Conservation (phyloP, 169 alveolate genomes). For the Plasmodium cynomolgi region DNA sequence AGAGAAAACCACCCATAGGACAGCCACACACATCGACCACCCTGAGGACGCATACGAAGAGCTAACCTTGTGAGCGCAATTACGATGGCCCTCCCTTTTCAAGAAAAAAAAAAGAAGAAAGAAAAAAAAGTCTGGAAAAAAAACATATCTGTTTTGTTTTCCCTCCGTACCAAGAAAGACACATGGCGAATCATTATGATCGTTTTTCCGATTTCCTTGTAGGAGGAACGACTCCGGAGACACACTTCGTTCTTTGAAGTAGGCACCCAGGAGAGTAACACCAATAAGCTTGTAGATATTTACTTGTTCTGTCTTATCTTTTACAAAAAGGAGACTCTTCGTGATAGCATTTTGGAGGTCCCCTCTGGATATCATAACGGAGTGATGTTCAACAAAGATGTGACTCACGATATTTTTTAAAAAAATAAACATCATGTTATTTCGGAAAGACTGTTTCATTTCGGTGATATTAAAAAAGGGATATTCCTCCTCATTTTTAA, state of each 20-base stretch:
- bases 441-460: background rate
- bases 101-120: conserved; percentile 58
- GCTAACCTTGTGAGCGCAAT: conserved; percentile 1
- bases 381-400: conserved; percentile 13
- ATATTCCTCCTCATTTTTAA: background rate
- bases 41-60: background rate
- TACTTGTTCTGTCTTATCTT: conserved; percentile 23
- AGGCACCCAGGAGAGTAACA: conserved; percentile 8
- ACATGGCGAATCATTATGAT: background rate
- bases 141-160: background rate
- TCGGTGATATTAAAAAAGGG: background rate
- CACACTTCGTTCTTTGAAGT: conserved; percentile 7
- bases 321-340: conserved; percentile 50
- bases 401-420: conserved; percentile 22
- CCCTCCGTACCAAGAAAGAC: background rate
- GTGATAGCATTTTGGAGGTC: conserved; percentile 15
- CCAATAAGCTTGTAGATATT: background rate
- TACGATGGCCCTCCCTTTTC: background rate
- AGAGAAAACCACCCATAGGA: background rate
- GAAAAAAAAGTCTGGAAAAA: conserved; percentile 32
- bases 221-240: background rate
- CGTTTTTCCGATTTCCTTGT: background rate
- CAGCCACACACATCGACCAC: background rate
- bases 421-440: conserved; percentile 2
- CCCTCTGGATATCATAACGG: conserved; percentile 8